Conservation (phyloP, 148 eudicot genomes). For the Euryodendron excelsum region DNA sequence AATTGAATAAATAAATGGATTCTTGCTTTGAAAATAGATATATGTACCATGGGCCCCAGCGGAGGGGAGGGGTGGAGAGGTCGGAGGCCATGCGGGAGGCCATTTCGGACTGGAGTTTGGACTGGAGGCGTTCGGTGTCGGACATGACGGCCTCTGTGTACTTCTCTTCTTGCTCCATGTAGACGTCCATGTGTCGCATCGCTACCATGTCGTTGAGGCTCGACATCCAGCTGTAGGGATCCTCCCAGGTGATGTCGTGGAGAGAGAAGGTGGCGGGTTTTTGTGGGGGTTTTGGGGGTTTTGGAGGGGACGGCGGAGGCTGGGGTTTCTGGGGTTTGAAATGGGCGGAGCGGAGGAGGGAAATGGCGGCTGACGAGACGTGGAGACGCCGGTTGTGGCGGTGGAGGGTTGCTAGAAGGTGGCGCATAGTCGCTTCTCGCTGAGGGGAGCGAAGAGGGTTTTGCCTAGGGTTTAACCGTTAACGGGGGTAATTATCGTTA, state of each 20-base stretch:
- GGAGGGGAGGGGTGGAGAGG: slow-evolving; percentile 77
- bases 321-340: slow-evolving; percentile 45
- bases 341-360: slow-evolving; percentile 33
- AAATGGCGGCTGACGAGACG: slow-evolving; percentile 4
- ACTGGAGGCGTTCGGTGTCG: slow-evolving; percentile 53
- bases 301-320: slow-evolving; percentile 58
- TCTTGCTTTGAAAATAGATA: background rate
- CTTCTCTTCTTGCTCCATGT: slow-evolving; percentile 94
- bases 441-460: background rate
- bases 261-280: slow-evolving; percentile 48
- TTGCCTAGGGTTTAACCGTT: background rate
- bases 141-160: slow-evolving; percentile 85
- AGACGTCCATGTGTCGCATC: slow-evolving; percentile 93
- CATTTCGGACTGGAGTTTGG: slow-evolving; percentile 78
- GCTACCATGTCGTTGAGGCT: slow-evolving; percentile 81
- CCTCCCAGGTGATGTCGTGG: slow-evolving; percentile 71
- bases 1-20: background rate
- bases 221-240: slow-evolving; percentile 92
- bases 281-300: slow-evolving; percentile 77
- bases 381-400: slow-evolving; percentile 17
- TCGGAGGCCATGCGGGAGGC: slow-evolving; percentile 70
- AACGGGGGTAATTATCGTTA: background rate
- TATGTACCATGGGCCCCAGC: slow-evolving; percentile 90
- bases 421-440: slow-evolving; percentile 34
- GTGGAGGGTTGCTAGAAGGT: slow-evolving; percentile 24